phyloP scores from a whole-genome alignment of 2,329 filamentous ascomycete genomes.

The Fusarium chuoi region DNA sequence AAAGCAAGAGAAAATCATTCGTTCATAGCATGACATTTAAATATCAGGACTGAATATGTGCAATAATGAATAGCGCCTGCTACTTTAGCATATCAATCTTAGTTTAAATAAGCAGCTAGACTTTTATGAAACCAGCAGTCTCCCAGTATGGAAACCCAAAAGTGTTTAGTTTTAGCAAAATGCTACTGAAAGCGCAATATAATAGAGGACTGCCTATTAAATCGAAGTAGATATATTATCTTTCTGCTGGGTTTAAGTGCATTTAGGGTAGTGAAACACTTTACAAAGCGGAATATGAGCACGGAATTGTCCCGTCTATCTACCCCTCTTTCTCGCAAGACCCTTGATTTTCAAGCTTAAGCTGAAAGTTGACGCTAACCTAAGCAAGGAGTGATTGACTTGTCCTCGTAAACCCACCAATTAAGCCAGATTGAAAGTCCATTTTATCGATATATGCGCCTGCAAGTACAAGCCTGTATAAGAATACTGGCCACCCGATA shows the following conservation, averaged over 20 bases:
- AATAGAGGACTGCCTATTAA: neutral
- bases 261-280: neutral
- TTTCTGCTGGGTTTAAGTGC: neutral
- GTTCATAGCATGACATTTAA: too few relatives aligned
- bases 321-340: too few relatives aligned
- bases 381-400: neutral
- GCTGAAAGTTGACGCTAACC: neutral
- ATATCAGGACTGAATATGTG: too few relatives aligned
- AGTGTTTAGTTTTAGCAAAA: rapidly evolving
- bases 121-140: neutral
- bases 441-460: neutral
- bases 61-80: too few relatives aligned
- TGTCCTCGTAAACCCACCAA: neutral
- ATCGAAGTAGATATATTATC: neutral
- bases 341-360: neutral
- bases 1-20: neutral
- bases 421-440: neutral
- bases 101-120: neutral
- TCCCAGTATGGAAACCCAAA: neutral
- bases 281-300: neutral
- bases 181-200: neutral
- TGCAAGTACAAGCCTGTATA: neutral
- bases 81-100: too few relatives aligned
- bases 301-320: neutral
- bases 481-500: neutral